Percentiles rank a stretch among this genome's conserved stretches.
phyloP scores from a whole-genome alignment of 2,329 filamentous ascomycete species.

The Chrysoporthe cubensis region DNA sequence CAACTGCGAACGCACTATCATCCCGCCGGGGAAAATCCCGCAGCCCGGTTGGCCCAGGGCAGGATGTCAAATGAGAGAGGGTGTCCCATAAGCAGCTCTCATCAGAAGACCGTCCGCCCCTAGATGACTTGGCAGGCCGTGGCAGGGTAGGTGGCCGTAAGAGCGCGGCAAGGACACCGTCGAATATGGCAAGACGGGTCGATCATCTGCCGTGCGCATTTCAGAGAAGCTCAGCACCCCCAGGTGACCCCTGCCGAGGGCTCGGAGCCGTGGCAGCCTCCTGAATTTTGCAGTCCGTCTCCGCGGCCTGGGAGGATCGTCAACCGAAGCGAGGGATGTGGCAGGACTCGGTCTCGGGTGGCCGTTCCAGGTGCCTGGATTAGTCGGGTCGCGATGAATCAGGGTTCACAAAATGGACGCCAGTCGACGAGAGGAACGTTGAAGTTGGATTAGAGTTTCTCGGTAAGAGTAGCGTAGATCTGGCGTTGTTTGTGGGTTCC shows the following conservation, averaged over 20 bases:
- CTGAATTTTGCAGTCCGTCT: too few relatives aligned
- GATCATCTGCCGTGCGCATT: conserved; percentile 1
- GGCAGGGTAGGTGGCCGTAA: not conserved
- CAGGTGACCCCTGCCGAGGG: not conserved
- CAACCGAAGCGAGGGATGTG: conserved; percentile 2
- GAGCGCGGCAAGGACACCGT: not conserved
- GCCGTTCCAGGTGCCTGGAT: too few relatives aligned
- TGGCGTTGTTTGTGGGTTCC: conserved; percentile 27
- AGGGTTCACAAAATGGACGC: not conserved
- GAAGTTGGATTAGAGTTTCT: conserved; percentile 30
- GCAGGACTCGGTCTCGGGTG: conserved; percentile 3
- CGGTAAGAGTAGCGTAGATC: conserved; percentile 31
- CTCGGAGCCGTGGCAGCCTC: too few relatives aligned
- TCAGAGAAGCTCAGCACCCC: not conserved
- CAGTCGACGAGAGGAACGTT: conserved; percentile 7
- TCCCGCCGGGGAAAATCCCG: not conserved
- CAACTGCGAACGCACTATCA: not conserved
- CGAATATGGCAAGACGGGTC: not conserved
- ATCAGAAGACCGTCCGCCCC: not conserved
- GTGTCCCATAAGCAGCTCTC: not conserved
- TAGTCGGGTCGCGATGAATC: conserved; percentile 11
- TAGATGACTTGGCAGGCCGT: not conserved
- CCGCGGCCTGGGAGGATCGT: not conserved
- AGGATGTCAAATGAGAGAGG: not conserved
- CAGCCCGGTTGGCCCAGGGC: not conserved